A percentile compares a stretch with the other conserved stretches of the same genome.
phyloP scores from a whole-genome alignment of 352 stramenopile genomes.

The Phytopythium oedochilum region DNA sequence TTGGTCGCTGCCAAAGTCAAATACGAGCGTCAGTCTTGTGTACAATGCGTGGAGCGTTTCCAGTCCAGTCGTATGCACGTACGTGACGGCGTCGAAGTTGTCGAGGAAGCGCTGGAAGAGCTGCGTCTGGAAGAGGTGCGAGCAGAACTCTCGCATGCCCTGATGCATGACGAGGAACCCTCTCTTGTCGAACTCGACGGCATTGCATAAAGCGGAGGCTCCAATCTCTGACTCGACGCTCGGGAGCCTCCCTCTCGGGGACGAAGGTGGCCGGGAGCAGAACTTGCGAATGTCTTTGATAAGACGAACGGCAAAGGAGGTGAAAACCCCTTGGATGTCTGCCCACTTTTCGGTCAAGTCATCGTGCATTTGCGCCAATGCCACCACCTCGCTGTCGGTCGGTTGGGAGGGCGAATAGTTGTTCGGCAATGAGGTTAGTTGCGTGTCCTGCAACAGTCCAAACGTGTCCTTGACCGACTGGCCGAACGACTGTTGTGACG shows the following conservation, averaged over 20 bases:
- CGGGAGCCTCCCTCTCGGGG: background rate
- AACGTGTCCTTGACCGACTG: slow-evolving; percentile 1
- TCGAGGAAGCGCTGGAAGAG: slow-evolving; percentile 72
- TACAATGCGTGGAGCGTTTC: too few relatives aligned
- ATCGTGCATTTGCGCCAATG: slow-evolving; percentile 28
- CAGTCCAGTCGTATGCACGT: background rate
- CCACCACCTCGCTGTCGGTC: slow-evolving; percentile 20
- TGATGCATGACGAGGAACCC: slow-evolving; percentile 52
- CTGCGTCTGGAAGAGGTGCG: slow-evolving; percentile 69
- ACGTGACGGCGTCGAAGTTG: slow-evolving; percentile 18
- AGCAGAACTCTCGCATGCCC: slow-evolving; percentile 55
- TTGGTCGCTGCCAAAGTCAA: background rate
- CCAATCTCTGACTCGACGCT: background rate
- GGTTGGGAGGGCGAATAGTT: slow-evolving; percentile 15
- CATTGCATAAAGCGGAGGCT: background rate
- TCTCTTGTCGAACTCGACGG: slow-evolving; percentile 45
- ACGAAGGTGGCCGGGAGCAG: slow-evolving; percentile 20
- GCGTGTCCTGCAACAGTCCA: background rate
- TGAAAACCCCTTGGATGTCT: slow-evolving; percentile 50
- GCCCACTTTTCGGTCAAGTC: slow-evolving; percentile 54
- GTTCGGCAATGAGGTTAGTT: background rate
- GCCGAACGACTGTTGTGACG: background rate
- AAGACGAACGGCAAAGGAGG: slow-evolving; percentile 41
- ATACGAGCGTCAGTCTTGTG: background rate
- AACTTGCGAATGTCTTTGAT: slow-evolving; percentile 63